A percentile compares a stretch with the other conserved stretches of the same genome.
phyloP scores from a whole-genome alignment of 2,329 filamentous ascomycete genomes.

The Aspergillus sclerotialis region DNA sequence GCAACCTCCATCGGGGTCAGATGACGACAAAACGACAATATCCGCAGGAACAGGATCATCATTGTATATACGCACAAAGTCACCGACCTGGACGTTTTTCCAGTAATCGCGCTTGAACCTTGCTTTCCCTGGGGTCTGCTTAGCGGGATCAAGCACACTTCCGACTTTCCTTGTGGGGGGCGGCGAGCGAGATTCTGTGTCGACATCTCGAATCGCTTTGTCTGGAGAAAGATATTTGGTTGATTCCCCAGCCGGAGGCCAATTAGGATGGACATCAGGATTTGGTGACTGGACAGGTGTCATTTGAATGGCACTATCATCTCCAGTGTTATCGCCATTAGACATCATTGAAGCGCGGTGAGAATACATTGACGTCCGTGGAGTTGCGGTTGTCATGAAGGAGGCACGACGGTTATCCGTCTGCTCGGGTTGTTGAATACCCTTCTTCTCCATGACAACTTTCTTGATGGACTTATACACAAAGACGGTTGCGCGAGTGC shows the following conservation, averaged over 20 bases:
- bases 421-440: conserved; percentile 5
- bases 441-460: conserved; percentile 43
- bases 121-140: conserved; percentile 60
- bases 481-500: conserved; percentile 54
- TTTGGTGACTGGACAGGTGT: conserved; percentile 83
- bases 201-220: conserved; percentile 20
- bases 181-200: conserved; percentile 18
- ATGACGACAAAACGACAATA: conserved; percentile 84
- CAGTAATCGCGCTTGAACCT: conserved; percentile 88
- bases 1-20: conserved; percentile 87
- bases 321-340: conserved; percentile 32
- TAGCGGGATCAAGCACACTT: conserved; percentile 66
- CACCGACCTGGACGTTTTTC: conserved; percentile 92
- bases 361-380: conserved; percentile 51
- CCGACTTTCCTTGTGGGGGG: conserved; percentile 45
- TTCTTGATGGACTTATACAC: conserved; percentile 47
- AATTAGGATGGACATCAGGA: conserved; percentile 46
- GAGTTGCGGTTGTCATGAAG: conserved; percentile 53
- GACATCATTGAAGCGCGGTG: conserved; percentile 48
- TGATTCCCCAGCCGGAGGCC: conserved; percentile 26
- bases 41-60: conserved; percentile 94
- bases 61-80: conserved; percentile 94
- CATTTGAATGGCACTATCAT: conserved; percentile 77
- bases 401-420: conserved; percentile 59
- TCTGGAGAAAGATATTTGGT: conserved; percentile 24